Base-by-base conservation (phyloP, 2,329 filamentous ascomycete species). In the Lachnellula suecica region DNA sequence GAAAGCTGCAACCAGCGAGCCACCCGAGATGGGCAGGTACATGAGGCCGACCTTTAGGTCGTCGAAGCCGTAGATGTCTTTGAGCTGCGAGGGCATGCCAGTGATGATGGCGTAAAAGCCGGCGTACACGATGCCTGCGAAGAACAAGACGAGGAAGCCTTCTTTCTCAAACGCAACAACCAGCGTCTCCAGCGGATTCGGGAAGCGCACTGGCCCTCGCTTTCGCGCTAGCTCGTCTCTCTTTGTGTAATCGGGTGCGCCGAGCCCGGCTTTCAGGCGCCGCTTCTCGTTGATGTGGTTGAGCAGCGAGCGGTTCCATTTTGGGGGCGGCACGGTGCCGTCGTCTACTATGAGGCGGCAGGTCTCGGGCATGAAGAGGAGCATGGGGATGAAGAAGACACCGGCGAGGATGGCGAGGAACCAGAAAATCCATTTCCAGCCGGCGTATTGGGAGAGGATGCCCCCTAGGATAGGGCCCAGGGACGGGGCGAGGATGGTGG, bases 251-350 rank as follows among this genome's bases (percentile, higher is more conserved):
- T 62, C 48, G 3, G 51, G 53, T 17, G 35, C 24, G 15, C 25
- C 20, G 10, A 58, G 44, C 5, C 59, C 59, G 8, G 42, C 24
- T 43, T 54, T 55, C 6, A 47, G 46, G 23, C 54, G 44, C 31
- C 55, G 57, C 37, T 47, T 49, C 27, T 61, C 49, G 9, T 55
- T 46, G 4, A 59, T 20, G 23, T 49, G 75, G 68, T 60, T 82
- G 73, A 34, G 80, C 52, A 9, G 79, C 51, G 79, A 79, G 67
- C 71, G 74, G 63, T 84, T 85, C 73, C 77, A 79, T 6, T 70
- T 68, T 4, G 72, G 79, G 0, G 83, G 75, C 1, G 77, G 76
- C 6, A 85, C 71, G 0, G 79, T 81, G 5, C 81, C 82, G 53
- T 84, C 74, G 7, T 74, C 81, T 0, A 84, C 81, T 19, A 75